Conservation (phyloP, 1,139 yeast genomes). For the Lodderomyces theae region DNA sequence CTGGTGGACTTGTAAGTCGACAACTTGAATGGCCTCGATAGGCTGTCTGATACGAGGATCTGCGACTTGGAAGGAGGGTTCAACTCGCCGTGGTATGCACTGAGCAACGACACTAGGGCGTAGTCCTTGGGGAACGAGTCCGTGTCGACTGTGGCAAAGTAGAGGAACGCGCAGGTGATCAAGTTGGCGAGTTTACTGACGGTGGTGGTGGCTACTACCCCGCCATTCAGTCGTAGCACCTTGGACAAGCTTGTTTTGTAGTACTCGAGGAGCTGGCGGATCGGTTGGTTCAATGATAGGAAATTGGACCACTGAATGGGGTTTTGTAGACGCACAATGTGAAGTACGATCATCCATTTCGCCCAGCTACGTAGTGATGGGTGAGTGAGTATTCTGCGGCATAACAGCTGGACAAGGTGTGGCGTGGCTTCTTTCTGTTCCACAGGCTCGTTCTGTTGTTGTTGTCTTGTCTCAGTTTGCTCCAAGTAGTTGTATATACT, state of each 20-base stretch:
- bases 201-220: neutral
- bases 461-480: neutral
- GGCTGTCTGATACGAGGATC: conserved; percentile 27
- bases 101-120: conserved; percentile 33
- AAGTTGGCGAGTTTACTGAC: conserved; percentile 26
- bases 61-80: conserved; percentile 36
- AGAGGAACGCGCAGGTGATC: conserved; percentile 28
- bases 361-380: conserved; percentile 22
- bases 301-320: conserved; percentile 34
- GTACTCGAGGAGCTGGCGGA: conserved; percentile 16
- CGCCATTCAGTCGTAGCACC: neutral
- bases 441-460: neutral
- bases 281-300: conserved; percentile 32
- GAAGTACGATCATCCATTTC: conserved; percentile 30
- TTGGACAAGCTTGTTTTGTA: conserved; percentile 5
- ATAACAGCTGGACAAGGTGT: neutral
- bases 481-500: conserved; percentile 6
- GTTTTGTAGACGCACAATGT: conserved; percentile 24
- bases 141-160: conserved; percentile 30
- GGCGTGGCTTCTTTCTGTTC: neutral
- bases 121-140: conserved; percentile 39
- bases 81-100: conserved; percentile 32
- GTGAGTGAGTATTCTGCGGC: neutral
- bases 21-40: conserved; percentile 28
- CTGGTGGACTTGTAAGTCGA: conserved; percentile 21